These are phyloP conservation scores for Hansenula lynferdii DNA, from an alignment of 1,139 yeast genomes.

Conservation along the genomic window DNA sequence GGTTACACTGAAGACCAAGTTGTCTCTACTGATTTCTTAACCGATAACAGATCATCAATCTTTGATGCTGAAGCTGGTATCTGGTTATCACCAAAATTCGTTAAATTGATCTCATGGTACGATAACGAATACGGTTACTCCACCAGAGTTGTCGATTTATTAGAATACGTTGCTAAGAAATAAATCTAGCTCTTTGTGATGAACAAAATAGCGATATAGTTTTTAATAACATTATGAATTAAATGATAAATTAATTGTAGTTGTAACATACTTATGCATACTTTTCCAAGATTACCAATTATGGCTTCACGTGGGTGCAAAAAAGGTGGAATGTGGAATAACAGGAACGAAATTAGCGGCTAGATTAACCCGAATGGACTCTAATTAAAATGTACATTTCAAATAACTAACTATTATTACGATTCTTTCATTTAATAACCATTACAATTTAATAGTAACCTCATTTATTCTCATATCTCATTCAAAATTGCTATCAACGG, in stretches of 20 bases:
- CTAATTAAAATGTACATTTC: too few relatives aligned
- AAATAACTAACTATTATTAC: too few relatives aligned
- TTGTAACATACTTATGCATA: neutral
- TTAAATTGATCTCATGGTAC: conserved; percentile 86
- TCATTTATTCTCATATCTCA: too few relatives aligned
- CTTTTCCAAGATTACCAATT: neutral
- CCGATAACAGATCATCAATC: conserved; percentile 74
- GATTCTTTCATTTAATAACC: too few relatives aligned
- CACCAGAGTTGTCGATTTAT: conserved; percentile 84
- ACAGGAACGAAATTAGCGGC: too few relatives aligned
- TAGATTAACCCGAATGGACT: too few relatives aligned
- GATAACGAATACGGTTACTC: conserved; percentile 92
- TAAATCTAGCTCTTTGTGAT: neutral
- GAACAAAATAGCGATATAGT: neutral
- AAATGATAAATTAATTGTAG: neutral
- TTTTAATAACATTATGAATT: neutral
- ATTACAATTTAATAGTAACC: too few relatives aligned
- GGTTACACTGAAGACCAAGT: conserved; percentile 87
- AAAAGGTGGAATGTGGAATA: too few relatives aligned
- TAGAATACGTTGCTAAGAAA: conserved; percentile 58
- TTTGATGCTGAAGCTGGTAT: conserved; percentile 86
- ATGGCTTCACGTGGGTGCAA: neutral
- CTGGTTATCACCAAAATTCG: conserved; percentile 75
- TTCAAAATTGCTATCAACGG: too few relatives aligned
- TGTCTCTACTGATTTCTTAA: conserved; percentile 80